Evolutionary conservation across 768 basidiomycete species (phyloP).

Genomic region (Pholiota molesta): DNA sequence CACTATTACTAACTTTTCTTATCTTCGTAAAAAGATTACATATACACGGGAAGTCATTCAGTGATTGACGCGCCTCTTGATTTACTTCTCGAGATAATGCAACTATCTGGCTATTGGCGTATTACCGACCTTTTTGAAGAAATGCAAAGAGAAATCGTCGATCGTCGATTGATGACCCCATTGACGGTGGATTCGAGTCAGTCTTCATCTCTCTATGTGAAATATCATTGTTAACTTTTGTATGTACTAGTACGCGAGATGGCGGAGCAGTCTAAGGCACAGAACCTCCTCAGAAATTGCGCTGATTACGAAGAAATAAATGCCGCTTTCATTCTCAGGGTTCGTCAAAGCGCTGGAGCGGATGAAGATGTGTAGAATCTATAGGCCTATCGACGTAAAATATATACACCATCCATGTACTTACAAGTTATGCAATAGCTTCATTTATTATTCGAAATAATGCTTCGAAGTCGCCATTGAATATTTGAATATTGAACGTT

Average conservation of each 20-base stretch:
- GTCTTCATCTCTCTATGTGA: background rate
- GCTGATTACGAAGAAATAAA: slow-evolving; percentile 31
- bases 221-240: background rate
- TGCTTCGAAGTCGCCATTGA: too few relatives aligned
- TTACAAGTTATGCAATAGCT: too few relatives aligned
- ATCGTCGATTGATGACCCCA: slow-evolving; percentile 29
- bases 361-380: too few relatives aligned
- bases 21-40: slow-evolving; percentile 28
- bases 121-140: slow-evolving; percentile 26
- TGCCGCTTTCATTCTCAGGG: slow-evolving; percentile 19
- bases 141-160: slow-evolving; percentile 31
- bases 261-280: slow-evolving; percentile 24
- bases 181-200: slow-evolving; percentile 30
- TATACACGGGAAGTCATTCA: slow-evolving; percentile 30
- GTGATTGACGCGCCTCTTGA: slow-evolving; percentile 10
- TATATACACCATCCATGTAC: too few relatives aligned
- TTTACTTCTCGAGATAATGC: slow-evolving; percentile 29
- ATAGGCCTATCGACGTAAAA: too few relatives aligned
- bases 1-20: background rate
- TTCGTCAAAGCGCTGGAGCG: background rate
- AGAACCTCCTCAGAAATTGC: slow-evolving; percentile 26
- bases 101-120: slow-evolving; percentile 30
- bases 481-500: too few relatives aligned
- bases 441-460: too few relatives aligned
- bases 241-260: slow-evolving; percentile 23